Base-by-base conservation (phyloP, 2,329 filamentous ascomycete genomes). In the Fusarium subglutinans region DNA sequence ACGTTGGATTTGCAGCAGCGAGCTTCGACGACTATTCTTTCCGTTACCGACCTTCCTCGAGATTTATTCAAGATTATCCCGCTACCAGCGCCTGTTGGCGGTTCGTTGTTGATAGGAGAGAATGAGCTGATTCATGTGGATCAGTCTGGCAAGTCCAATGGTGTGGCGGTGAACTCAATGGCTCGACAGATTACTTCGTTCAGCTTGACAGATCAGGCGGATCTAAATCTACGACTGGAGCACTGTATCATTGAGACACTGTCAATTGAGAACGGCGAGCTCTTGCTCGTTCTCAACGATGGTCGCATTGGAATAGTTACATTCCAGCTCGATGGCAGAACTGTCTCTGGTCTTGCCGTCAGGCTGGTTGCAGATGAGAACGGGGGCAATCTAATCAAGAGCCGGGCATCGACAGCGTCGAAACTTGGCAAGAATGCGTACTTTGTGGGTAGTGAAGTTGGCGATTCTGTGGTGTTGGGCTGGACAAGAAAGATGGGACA, bases 121-220 rank as follows among this genome's bases (percentile, higher is more conserved):
- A 98, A 99, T 80, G 95, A 98, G 80, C 83, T 99, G 70, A 93
- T 99, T 69, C 96, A 99, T 81, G 91, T 99, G 74, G 96, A 98
- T 79, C 96, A 99, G 86, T 94, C 94, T 17, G 96, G 96, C 37
- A 98, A 97, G 82, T 90, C 95, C 18, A 98, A 94, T 78, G 96
- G 95, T 5, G 93, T 98, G 66, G 96, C 93, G 8, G 94, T 99
- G 73, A 99, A 99, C 79, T 90, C 94, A 40, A 97, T 98, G 83
- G 92, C 95, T 9, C 94, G 92, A 80, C 90, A 93, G 70, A 90
- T 90, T 72, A 98, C 96, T 5, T 90, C 92, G 1, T 98, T 98
- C 78, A 90, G 92, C 57, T 90, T 99, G 80, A 89, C 90, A 10
- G 96, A 99, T 80, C 96, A 98, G 82, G 93, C 94, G 2, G 90